These are phyloP conservation scores for Wickerhamomyces queroliae DNA, from an alignment of 805 yeast genomes.

Conservation along the genomic window DNA sequence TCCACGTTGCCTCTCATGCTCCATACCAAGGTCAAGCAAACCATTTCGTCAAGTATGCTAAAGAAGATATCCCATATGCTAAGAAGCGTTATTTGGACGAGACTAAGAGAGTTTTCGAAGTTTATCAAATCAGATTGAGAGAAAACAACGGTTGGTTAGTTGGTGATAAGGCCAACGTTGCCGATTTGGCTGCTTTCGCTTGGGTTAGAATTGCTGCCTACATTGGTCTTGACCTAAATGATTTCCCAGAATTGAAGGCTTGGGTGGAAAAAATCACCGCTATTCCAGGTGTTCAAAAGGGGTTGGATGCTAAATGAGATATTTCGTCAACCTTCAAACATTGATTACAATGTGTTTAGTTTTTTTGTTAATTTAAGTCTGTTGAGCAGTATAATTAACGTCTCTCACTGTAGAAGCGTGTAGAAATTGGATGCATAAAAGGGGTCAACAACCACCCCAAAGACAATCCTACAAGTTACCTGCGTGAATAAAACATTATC, in stretches of 20 bases:
- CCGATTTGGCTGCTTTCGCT: conserved; percentile 46
- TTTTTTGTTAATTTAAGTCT: background rate
- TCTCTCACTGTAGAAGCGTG: too few species aligned
- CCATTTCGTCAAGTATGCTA: conserved; percentile 39
- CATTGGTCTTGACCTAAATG: conserved; percentile 25
- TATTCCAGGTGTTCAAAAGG: conserved; percentile 30
- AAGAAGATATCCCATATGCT: conserved; percentile 49
- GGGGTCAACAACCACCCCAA: too few species aligned
- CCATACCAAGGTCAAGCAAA: conserved; percentile 60
- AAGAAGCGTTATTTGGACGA: conserved; percentile 46
- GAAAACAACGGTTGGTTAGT: conserved; percentile 51
- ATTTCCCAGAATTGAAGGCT: conserved; percentile 33
- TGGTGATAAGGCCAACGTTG: conserved; percentile 52
- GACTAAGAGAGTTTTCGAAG: conserved; percentile 47
- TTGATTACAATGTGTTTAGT: background rate
- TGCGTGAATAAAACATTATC: conserved; percentile 1
- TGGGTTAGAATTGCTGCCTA: conserved; percentile 31
- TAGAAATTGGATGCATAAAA: too few species aligned
- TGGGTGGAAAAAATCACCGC: conserved; percentile 33
- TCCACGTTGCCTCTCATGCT: conserved; percentile 55
- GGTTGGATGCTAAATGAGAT: conserved; percentile 13
- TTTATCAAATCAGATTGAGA: conserved; percentile 43
- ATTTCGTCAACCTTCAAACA: too few species aligned
- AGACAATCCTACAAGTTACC: too few species aligned
- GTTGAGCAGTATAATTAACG: too few species aligned